Evolutionary conservation across 441 rosid species (phyloP), one percentile per base, ranked within the genome.

Genomic region (Mallotus japonicus): DNA sequence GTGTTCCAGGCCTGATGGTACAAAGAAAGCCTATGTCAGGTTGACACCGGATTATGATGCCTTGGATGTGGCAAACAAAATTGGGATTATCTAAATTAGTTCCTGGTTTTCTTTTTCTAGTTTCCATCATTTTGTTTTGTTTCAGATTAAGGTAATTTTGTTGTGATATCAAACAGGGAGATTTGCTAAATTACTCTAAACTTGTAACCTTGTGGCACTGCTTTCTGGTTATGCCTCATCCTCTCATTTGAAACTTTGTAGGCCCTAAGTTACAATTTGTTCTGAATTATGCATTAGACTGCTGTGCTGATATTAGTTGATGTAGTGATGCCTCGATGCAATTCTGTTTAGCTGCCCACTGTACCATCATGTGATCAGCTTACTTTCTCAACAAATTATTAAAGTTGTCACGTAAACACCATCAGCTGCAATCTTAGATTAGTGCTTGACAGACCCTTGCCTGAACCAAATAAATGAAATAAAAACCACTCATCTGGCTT

Each of bases 21-120:
- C 97, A 0, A 95, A 95, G 92, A 92, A 91, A 81, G 97, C 99
- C 6, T 91, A 87, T 74, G 97, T 95, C 28, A 89, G 99, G 86
- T 84, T 95, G 84, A 88, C 97, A 19, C 95, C 97, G 2, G 97
- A 92, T 74, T 84, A 79, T 4, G 97, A 92, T 76, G 99, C 97
- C 5, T 80, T 95, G 81, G 99, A 92, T 51, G 97, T 92, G 67
- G 97, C 96, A 40, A 95, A 92, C 91, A 95, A 95, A 75, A 95
- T 95, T 4, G 99, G 98, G 71, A 92, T 95, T 71, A 92, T 92
- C 69, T 92, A 89, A 87, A 82, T 60, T 57, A 42, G 72, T 62
- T 55, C 0, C 12, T 15, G 22, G 24, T 69, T 28, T 28, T 28
- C 32, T 13, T 49, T 17, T 62, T 53, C 50, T 55, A 34, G 37